Percentiles rank a stretch among this genome's conserved stretches.
Conservation (phyloP, 306 rosid genomes). For the Ceratonia siliqua region DNA sequence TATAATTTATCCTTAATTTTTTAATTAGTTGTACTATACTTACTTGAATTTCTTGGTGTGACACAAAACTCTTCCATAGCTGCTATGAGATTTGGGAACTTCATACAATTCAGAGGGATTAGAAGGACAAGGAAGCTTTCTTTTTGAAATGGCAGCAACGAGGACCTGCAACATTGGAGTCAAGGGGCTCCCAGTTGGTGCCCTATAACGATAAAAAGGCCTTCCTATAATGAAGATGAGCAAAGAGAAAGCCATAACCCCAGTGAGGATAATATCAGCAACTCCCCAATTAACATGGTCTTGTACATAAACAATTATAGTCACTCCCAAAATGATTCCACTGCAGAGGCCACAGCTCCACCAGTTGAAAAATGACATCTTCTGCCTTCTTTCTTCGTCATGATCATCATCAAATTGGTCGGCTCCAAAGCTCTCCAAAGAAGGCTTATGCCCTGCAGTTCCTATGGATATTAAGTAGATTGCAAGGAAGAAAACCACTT, state of each 20-base stretch:
- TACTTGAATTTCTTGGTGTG: slow-evolving; percentile 83
- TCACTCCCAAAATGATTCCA: slow-evolving; percentile 81
- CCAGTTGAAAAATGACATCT: slow-evolving; percentile 98
- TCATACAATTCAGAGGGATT: slow-evolving; percentile 60
- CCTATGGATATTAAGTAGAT: slow-evolving; percentile 78
- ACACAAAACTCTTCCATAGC: slow-evolving; percentile 53
- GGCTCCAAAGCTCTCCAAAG: slow-evolving; percentile 92
- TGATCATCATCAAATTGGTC: slow-evolving; percentile 91
- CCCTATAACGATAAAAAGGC: slow-evolving; percentile 66
- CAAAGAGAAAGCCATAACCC: slow-evolving; percentile 71
- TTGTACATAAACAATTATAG: slow-evolving; percentile 77
- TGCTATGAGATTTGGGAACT: slow-evolving; percentile 42
- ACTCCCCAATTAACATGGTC: slow-evolving; percentile 80
- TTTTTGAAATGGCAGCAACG: slow-evolving; percentile 74
- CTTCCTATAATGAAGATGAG: slow-evolving; percentile 66
- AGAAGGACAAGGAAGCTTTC: slow-evolving; percentile 66
- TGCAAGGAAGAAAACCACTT: slow-evolving; percentile 70
- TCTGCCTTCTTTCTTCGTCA: slow-evolving; percentile 59
- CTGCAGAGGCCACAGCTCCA: slow-evolving; percentile 83
- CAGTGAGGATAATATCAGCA: slow-evolving; percentile 64
- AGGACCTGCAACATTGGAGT: slow-evolving; percentile 89
- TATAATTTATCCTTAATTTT: neutral
- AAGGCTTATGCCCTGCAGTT: slow-evolving; percentile 92
- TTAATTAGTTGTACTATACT: neutral
- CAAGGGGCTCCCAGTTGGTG: slow-evolving; percentile 80